Evolutionary conservation across 2,329 filamentous ascomycete species (phyloP), one percentile per base, ranked within the genome.

Genomic region (Ophiocordyceps sinensis): DNA sequence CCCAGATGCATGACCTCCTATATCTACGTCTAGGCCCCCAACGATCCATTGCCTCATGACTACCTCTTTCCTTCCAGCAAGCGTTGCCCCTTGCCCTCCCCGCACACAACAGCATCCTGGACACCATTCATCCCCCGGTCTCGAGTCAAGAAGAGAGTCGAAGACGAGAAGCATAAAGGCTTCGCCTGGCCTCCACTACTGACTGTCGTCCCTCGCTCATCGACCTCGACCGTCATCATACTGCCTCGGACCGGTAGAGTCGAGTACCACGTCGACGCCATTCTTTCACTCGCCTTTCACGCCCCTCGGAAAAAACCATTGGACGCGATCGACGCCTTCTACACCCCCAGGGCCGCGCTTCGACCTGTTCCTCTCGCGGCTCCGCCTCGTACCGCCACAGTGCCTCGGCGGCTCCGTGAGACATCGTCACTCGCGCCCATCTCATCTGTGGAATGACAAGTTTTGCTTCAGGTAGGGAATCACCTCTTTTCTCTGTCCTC

Each of bases 1-100:
- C 34, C 41, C n/a, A 21, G 39, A 45, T 43, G 40, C 42, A 38
- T 23, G 14, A 32, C 34, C 41, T 38, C 29, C 41, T 43, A 43
- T 43, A 48, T 45, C 44, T 48, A 45, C 34, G 39, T 44, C 17
- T 40, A 40, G 43, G 45, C 44, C 46, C 46, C 46, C 46, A 45
- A 45, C 44, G 29, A 30, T 32, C 36, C 15, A 42, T 39, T 19
- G 12, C 28, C 19, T 23, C 23, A 19, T 11, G 19, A 36, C 35
- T 17, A 10, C 32, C 32, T 35, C 5, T 17, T 35, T 14, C n/a
- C 32, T 35, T 17, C 10, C 32, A 35, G 17, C 32, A 15, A 17
- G 2, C 9, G 5, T 31, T 17, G 3, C 10, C 10, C 32, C 17
- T 35, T 26, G 23, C 9, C 23, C 23, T 26, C 23, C 23, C 23